These are phyloP conservation scores for Metschnikowia vanudenii DNA, from an alignment of 805 yeast species.

Conservation along the genomic window DNA sequence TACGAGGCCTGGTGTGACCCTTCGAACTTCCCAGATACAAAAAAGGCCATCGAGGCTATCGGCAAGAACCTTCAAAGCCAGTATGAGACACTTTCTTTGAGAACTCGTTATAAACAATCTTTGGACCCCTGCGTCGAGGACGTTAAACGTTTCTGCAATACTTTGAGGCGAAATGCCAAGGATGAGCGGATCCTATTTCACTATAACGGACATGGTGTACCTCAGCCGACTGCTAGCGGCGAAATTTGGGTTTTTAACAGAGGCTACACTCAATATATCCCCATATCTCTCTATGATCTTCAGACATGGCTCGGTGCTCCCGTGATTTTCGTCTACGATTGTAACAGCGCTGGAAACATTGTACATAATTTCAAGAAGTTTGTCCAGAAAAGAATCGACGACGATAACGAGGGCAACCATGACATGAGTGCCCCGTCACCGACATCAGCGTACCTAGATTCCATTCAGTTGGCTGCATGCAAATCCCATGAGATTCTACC, in stretches of 20 bases:
- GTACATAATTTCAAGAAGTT: conserved; percentile 85
- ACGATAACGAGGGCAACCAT: conserved; percentile 65
- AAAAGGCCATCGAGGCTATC: conserved; percentile 86
- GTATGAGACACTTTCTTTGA: conserved; percentile 81
- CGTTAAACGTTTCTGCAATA: conserved; percentile 85
- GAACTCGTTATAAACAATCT: conserved; percentile 87
- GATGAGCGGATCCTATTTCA: conserved; percentile 93
- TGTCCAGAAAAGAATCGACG: conserved; percentile 85
- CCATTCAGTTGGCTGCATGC: conserved; percentile 94
- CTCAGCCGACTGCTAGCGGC: conserved; percentile 93
- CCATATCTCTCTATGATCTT: conserved; percentile 89
- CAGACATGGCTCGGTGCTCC: conserved; percentile 99
- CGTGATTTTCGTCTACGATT: conserved; percentile 90
- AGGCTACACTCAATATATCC: conserved; percentile 96
- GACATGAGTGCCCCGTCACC: conserved; percentile 58
- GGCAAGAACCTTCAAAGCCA: conserved; percentile 86
- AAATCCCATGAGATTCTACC: conserved; percentile 81
- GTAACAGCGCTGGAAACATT: conserved; percentile 92
- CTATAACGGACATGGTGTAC: conserved; percentile 98
- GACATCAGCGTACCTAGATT: conserved; percentile 70
- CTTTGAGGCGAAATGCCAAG: conserved; percentile 83
- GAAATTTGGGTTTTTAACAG: conserved; percentile 98
- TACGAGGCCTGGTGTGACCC: conserved; percentile 95
- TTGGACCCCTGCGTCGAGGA: conserved; percentile 96
- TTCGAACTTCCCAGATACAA: conserved; percentile 71